Evolutionary conservation across 805 yeast species (phyloP).

Genomic region (Saccharomycopsis schoenii): DNA sequence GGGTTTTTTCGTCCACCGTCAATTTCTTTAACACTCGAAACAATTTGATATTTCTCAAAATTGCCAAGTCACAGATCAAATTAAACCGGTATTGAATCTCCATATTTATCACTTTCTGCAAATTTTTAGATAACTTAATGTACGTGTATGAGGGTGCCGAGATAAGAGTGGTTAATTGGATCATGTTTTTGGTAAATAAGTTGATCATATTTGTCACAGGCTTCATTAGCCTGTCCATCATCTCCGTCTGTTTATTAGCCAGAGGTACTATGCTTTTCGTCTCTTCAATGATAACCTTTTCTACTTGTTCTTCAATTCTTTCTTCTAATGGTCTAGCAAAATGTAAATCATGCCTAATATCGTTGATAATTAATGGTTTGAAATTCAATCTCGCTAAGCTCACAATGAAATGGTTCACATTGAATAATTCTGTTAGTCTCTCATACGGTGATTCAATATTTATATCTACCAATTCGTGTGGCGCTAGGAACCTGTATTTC

Average conservation of each 20-base stretch:
- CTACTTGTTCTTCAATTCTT: conserved; percentile 19
- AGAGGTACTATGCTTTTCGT: conserved; percentile 3
- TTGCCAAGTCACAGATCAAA: conserved; percentile 67
- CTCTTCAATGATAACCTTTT: conserved; percentile 12
- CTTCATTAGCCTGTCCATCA: neutral
- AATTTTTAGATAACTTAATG: conserved; percentile 29
- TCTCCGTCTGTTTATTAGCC: neutral
- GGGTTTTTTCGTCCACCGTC: conserved; percentile 81
- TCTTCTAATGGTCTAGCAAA: conserved; percentile 29
- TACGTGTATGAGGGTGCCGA: conserved; percentile 28
- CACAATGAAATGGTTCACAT: conserved; percentile 87
- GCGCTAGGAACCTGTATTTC: conserved; percentile 26
- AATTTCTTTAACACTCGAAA: conserved; percentile 48
- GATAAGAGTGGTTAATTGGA: conserved; percentile 9
- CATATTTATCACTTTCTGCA: conserved; percentile 52
- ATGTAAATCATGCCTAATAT: conserved; percentile 57
- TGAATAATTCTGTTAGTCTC: conserved; percentile 81
- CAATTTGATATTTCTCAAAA: conserved; percentile 40
- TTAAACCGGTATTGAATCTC: conserved; percentile 81
- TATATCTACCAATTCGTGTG: conserved; percentile 37
- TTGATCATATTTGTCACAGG: conserved; percentile 8
- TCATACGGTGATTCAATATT: conserved; percentile 67
- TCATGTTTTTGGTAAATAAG: conserved; percentile 5
- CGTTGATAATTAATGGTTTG: conserved; percentile 81
- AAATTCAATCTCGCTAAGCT: conserved; percentile 89